These are phyloP conservation scores for Thielaviopsis musarum DNA, from an alignment of 2,329 filamentous ascomycete genomes.

Conservation along the genomic window DNA sequence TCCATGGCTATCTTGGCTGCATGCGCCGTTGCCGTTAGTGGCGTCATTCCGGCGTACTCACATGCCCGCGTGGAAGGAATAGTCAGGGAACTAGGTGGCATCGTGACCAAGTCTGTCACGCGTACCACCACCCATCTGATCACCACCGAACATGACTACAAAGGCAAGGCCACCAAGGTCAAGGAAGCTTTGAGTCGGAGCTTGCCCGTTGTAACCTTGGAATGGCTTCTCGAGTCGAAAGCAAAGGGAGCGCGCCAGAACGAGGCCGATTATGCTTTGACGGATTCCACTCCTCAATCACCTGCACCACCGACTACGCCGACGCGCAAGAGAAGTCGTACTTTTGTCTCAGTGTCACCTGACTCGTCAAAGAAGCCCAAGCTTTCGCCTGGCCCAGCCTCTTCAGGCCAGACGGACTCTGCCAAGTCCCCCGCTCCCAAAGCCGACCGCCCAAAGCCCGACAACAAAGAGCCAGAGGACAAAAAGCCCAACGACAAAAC, in stretches of 20 bases:
- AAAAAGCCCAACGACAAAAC: slow-evolving; percentile 16
- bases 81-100: slow-evolving; percentile 32
- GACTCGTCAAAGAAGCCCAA: not conserved
- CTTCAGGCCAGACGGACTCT: not conserved
- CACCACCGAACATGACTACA: slow-evolving; percentile 34
- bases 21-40: slow-evolving; percentile 39
- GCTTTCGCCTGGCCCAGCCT: not conserved
- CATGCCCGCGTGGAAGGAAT: slow-evolving; percentile 32
- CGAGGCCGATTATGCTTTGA: slow-evolving; percentile 11
- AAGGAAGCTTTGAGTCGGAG: slow-evolving; percentile 27
- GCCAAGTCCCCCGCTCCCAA: not conserved
- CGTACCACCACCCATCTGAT: slow-evolving; percentile 39
- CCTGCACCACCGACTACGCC: not conserved
- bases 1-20: slow-evolving; percentile 18
- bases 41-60: slow-evolving; percentile 37
- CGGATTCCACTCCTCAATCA: slow-evolving; percentile 12
- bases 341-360: not conserved
- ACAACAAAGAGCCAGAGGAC: slow-evolving; percentile 12
- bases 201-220: slow-evolving; percentile 38
- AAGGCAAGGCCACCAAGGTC: slow-evolving; percentile 34
- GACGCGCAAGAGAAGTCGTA: not conserved
- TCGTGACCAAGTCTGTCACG: slow-evolving; percentile 29
- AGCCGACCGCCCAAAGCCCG: not conserved
- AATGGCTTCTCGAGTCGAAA: slow-evolving; percentile 46
- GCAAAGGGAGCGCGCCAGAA: slow-evolving; percentile 16